Conservation (phyloP, 805 yeast genomes). For the Candida silvicultrix region DNA sequence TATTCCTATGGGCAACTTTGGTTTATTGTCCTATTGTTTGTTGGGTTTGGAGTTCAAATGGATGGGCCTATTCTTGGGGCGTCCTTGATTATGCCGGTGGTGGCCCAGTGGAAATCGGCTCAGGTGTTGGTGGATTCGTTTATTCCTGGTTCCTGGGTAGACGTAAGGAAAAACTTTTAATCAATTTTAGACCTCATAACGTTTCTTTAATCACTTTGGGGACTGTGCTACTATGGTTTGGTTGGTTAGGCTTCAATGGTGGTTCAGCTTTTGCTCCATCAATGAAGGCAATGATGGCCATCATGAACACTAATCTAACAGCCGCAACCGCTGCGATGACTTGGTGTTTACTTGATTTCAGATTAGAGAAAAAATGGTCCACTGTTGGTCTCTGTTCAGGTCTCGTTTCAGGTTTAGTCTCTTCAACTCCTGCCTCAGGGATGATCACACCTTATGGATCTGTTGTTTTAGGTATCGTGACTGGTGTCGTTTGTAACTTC, state of each 20-base stretch:
- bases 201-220: slow-evolving; percentile 89
- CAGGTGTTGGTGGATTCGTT: slow-evolving; percentile 89
- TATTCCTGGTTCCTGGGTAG: slow-evolving; percentile 77
- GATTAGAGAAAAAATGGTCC: slow-evolving; percentile 86
- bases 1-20: slow-evolving; percentile 83
- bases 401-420: slow-evolving; percentile 89
- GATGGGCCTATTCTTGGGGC: slow-evolving; percentile 93
- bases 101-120: slow-evolving; percentile 90
- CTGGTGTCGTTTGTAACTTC: slow-evolving; percentile 85
- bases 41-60: slow-evolving; percentile 92
- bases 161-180: slow-evolving; percentile 66
- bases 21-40: slow-evolving; percentile 94
- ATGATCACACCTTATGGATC: slow-evolving; percentile 89
- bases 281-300: slow-evolving; percentile 78
- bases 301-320: slow-evolving; percentile 84
- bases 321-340: slow-evolving; percentile 89
- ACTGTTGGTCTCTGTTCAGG: slow-evolving; percentile 96
- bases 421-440: slow-evolving; percentile 95
- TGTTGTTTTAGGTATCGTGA: slow-evolving; percentile 70
- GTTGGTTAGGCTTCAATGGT: slow-evolving; percentile 96
- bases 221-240: slow-evolving; percentile 81
- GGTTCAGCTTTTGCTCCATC: slow-evolving; percentile 82
- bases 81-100: slow-evolving; percentile 97
- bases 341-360: slow-evolving; percentile 87
- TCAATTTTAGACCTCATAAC: slow-evolving; percentile 92